Evolutionary conservation across 1,139 yeast genomes (phyloP), one percentile per base, ranked within the genome.

Genomic region (Pichia sp.): DNA sequence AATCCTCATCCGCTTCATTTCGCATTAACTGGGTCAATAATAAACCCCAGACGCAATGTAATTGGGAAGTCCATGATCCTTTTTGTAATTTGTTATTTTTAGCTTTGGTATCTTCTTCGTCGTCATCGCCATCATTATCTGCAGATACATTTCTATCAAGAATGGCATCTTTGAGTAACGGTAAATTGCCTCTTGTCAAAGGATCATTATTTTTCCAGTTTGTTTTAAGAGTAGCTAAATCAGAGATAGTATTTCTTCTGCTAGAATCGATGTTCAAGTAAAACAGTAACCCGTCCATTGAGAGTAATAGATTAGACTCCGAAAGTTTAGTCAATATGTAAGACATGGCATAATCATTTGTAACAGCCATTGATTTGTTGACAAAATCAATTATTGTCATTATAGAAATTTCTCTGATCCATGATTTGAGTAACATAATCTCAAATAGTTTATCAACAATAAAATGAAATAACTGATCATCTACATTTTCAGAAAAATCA

Each of bases 41-140:
- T n/a, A 79, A 66, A 32, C 71, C 73, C 97, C 97, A 92, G 1
- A 85, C 95, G 64, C 81, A 85, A 56, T 88, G 95, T 36, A 87
- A 64, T 49, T 81, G 72, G 28, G 10, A 31, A 29, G 76, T 73
- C 95, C 95, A 88, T 42, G 71, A 70, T 4, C 87, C 81, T 57
- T 75, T 79, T 57, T 75, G 78, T 53, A 71, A 72, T 29, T 43
- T 41, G 16, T 39, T 33, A 27, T 29, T 35, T 3, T 27, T 11
- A 31, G 4, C 29, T 38, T 23, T 8, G 27, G 36, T 41, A 7
- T 36, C 43, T 2, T 49, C 51, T 7, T 61, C 65, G n/a, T 62
- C 65, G 66, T 61, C 60, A 3, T 61, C 41, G 3, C 62, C 63
- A 7, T 8, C 44, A n/a, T 67, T 67, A 3, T 68, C 73, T 16